A percentile compares a stretch with the other conserved stretches of the same genome.
phyloP scores from a whole-genome alignment of 352 stramenopile species.

The Phytophthora syringae region DNA sequence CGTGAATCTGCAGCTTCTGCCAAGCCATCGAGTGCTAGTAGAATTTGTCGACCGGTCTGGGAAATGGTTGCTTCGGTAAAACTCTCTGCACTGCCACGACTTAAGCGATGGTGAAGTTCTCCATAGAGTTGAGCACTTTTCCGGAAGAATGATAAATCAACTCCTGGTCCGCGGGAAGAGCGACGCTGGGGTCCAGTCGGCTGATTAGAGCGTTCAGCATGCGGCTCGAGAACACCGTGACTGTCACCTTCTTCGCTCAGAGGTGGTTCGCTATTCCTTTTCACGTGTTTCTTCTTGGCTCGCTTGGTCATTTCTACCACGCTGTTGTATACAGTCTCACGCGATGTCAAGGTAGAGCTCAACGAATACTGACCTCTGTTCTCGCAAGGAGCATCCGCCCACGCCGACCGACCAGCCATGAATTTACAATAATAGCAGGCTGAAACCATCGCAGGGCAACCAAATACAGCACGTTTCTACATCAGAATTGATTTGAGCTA shows the following conservation, averaged over 20 bases:
- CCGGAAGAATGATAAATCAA: constrained; percentile 34
- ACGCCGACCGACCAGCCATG: constrained; percentile 10
- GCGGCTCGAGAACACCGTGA: not conserved
- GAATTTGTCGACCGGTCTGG: constrained; percentile 37
- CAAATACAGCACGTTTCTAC: not conserved
- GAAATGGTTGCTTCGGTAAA: constrained; percentile 47
- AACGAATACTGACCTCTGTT: constrained; percentile 4
- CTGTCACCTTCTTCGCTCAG: constrained; percentile 2
- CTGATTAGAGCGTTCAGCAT: constrained; percentile 1
- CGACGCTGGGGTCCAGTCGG: not conserved
- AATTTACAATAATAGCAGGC: constrained; percentile 25
- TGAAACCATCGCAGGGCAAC: constrained; percentile 18
- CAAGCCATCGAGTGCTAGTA: constrained; percentile 32
- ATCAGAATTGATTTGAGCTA: constrained; percentile 23
- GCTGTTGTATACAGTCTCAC: constrained; percentile 7
- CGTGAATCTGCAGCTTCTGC: constrained; percentile 22
- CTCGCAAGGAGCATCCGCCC: constrained; percentile 1
- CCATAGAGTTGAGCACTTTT: constrained; percentile 42
- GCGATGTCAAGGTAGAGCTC: constrained; percentile 6
- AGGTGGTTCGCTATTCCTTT: constrained; percentile 7
- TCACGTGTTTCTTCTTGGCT: constrained; percentile 24
- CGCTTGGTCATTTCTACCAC: constrained; percentile 30
- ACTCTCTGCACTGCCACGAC: constrained; percentile 13
- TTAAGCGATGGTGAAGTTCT: constrained; percentile 46
- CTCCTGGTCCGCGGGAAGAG: not conserved